A percentile compares a stretch with the other conserved stretches of the same genome.
These are phyloP conservation scores for Zelonia costaricensis DNA, from an alignment of 208 protist genomes.

Conservation along the genomic window DNA sequence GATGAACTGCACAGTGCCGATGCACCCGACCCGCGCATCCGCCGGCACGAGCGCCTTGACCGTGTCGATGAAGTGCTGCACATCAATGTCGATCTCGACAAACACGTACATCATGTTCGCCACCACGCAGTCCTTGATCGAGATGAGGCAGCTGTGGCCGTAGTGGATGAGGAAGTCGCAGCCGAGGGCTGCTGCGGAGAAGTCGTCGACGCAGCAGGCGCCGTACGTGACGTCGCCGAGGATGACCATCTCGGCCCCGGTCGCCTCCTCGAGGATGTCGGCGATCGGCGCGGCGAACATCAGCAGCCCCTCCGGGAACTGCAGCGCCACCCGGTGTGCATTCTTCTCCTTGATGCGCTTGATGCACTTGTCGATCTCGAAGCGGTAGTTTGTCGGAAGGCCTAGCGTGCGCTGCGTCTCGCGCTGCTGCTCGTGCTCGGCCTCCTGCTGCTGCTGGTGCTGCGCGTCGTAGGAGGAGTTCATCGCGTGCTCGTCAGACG, in stretches of 20 bases:
- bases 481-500: slow-evolving; percentile 10
- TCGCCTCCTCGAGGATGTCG: slow-evolving; percentile 95
- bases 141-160: slow-evolving; percentile 97
- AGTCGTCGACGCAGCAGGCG: slow-evolving; percentile 99
- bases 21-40: slow-evolving; percentile 84
- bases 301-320: slow-evolving; percentile 99
- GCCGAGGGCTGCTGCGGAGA: slow-evolving; percentile 93
- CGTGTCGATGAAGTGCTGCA: slow-evolving; percentile 96
- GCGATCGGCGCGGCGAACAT: slow-evolving; percentile 97
- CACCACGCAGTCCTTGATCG: slow-evolving; percentile 89
- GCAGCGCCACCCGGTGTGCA: slow-evolving; percentile 94
- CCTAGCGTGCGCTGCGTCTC: slow-evolving; percentile 33
- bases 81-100: slow-evolving; percentile 99
- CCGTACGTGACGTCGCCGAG: slow-evolving; percentile 99
- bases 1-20: slow-evolving; percentile 98
- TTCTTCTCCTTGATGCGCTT: slow-evolving; percentile 90
- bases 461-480: slow-evolving; percentile 10
- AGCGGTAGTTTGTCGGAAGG: slow-evolving; percentile 98
- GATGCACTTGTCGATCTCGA: slow-evolving; percentile 99
- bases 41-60: slow-evolving; percentile 89
- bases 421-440: slow-evolving; percentile 26
- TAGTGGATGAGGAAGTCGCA: slow-evolving; percentile 99
- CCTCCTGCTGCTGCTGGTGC: slow-evolving; percentile 24
- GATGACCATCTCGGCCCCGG: slow-evolving; percentile 94
- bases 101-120: slow-evolving; percentile 99